Evolutionary conservation across 2,329 filamentous ascomycete species (phyloP).

Genomic region (Nemania sp.): DNA sequence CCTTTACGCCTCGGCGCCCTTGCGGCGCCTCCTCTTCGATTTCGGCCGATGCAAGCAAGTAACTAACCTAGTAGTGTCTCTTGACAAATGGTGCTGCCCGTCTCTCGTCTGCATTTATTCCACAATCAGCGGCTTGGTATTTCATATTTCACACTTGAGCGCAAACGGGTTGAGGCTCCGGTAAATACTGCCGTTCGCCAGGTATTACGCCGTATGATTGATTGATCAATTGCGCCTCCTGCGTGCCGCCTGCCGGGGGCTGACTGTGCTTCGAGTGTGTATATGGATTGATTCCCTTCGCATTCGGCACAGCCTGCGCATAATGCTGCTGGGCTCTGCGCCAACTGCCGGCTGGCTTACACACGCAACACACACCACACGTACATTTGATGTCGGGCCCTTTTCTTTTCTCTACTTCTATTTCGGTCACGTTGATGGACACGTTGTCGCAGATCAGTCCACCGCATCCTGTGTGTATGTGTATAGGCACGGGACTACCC

Average conservation of each 20-base stretch:
- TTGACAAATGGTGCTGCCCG: constrained; percentile 6
- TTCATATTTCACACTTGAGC: too few species aligned
- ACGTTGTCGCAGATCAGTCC: not conserved
- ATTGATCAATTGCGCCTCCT: constrained; percentile 11
- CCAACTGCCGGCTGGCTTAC: not conserved
- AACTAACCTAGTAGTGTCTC: too few species aligned
- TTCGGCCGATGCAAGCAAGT: not conserved
- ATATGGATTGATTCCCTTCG: too few species aligned
- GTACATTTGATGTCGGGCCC: not conserved
- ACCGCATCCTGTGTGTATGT: not conserved
- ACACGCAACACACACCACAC: too few species aligned
- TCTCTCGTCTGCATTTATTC: not conserved
- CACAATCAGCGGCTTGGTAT: not conserved
- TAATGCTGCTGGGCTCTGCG: not conserved
- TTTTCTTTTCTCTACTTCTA: constrained; percentile 4
- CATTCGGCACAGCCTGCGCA: too few species aligned
- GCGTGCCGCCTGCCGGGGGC: constrained; percentile 2
- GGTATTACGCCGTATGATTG: not conserved
- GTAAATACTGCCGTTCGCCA: not conserved
- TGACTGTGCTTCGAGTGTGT: not conserved
- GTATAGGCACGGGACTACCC: constrained; percentile 5
- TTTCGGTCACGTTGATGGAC: constrained; percentile 1
- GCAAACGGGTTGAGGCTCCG: not conserved
- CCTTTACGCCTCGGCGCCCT: not conserved
- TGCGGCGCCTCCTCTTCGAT: not conserved